Percentiles rank a stretch among this genome's conserved stretches.
Evolutionary conservation across 768 basidiomycete species (phyloP).

Genomic region (Suillus subluteus): DNA sequence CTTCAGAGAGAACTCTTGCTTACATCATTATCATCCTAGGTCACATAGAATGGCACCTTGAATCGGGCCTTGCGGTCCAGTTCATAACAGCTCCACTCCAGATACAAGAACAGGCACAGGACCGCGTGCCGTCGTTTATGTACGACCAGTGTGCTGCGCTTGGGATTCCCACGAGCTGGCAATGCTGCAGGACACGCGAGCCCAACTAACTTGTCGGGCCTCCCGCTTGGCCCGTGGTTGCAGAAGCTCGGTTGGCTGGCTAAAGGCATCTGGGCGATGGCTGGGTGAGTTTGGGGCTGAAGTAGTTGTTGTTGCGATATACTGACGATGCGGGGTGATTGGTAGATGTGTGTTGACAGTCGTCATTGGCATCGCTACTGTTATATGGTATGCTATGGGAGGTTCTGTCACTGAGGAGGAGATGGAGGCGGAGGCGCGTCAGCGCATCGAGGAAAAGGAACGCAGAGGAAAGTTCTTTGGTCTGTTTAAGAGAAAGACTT

Average conservation of each 20-base stretch:
- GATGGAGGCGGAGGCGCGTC: conserved; percentile 70
- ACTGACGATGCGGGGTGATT: conserved; percentile 18
- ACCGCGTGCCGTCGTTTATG: conserved; percentile 57
- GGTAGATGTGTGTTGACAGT: conserved; percentile 81
- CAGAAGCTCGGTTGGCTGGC: conserved; percentile 75
- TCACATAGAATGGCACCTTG: conserved; percentile 87
- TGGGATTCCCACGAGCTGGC: conserved; percentile 61
- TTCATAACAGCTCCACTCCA: conserved; percentile 81
- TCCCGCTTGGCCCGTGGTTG: conserved; percentile 69
- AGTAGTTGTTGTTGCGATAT: conserved; percentile 7
- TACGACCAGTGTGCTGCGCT: conserved; percentile 74
- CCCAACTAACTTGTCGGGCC: conserved; percentile 67
- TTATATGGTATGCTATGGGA: conserved; percentile 85
- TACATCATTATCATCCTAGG: conserved; percentile 41
- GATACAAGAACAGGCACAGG: conserved; percentile 55
- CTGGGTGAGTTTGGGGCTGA: conserved; percentile 49
- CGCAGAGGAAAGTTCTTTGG: conserved; percentile 52
- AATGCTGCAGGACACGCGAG: conserved; percentile 87
- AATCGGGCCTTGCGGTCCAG: conserved; percentile 82
- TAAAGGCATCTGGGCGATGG: conserved; percentile 77
- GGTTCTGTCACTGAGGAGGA: conserved; percentile 77
- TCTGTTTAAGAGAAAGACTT: conserved; percentile 23
- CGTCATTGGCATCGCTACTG: conserved; percentile 77
- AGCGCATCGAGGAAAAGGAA: conserved; percentile 60
- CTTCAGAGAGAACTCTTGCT: background rate